These are phyloP conservation scores for Macrophomina phaseolina DNA, from an alignment of 2,329 filamentous ascomycete genomes.

Conservation along the genomic window DNA sequence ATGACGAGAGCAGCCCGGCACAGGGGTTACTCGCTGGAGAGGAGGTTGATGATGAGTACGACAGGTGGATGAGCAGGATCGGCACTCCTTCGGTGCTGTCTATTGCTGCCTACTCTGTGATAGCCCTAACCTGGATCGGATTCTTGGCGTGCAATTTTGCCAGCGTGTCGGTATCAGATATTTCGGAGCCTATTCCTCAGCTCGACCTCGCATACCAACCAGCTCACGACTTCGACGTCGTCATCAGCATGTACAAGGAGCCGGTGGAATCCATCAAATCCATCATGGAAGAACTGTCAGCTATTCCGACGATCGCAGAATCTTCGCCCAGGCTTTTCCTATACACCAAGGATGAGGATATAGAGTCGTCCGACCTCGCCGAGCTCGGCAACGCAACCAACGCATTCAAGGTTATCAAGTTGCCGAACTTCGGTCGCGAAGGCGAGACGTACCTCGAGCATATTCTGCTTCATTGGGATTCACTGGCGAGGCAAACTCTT, in stretches of 20 bases:
- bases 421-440: slow-evolving; percentile 36
- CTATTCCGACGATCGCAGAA: slow-evolving; percentile 33
- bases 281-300: slow-evolving; percentile 34
- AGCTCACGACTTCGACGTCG: slow-evolving; percentile 37
- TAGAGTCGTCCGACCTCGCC: slow-evolving; percentile 31
- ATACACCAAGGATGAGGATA: slow-evolving; percentile 40
- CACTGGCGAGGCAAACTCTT: slow-evolving; percentile 34
- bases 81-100: slow-evolving; percentile 14
- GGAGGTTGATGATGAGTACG: background rate
- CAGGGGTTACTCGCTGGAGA: slow-evolving; percentile 7
- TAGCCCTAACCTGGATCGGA: slow-evolving; percentile 18
- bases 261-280: slow-evolving; percentile 34
- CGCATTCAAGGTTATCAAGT: slow-evolving; percentile 39
- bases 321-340: slow-evolving; percentile 35
- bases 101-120: slow-evolving; percentile 17
- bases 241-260: slow-evolving; percentile 48
- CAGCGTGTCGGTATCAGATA: background rate
- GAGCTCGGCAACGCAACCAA: slow-evolving; percentile 34
- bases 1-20: slow-evolving; percentile 1
- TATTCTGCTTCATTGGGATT: slow-evolving; percentile 33
- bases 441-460: slow-evolving; percentile 36
- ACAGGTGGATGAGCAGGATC: background rate
- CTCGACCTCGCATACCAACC: slow-evolving; percentile 36
- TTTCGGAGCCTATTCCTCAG: slow-evolving; percentile 5
- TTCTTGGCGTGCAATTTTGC: slow-evolving; percentile 24